Conservation (phyloP, 148 eudicot genomes). For the Agrostemma githago region DNA sequence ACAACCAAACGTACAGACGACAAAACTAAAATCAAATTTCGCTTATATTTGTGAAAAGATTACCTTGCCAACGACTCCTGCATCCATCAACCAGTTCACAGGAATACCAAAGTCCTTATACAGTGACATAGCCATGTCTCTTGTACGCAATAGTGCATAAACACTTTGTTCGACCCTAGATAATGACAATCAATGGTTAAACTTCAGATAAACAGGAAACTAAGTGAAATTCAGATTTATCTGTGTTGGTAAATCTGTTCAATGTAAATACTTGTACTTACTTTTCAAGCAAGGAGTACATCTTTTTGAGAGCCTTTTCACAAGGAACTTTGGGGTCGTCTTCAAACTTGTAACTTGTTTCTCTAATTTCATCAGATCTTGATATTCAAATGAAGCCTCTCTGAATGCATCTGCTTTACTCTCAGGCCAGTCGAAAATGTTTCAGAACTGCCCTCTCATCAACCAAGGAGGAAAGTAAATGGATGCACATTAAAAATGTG, state of each 20-base stretch:
- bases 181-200: constrained; percentile 7
- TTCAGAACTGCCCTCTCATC: constrained; percentile 97
- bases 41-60: constrained; percentile 15
- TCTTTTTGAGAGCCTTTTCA: constrained; percentile 82
- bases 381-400: constrained; percentile 95
- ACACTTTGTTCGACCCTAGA: constrained; percentile 91
- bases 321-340: constrained; percentile 83
- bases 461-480: constrained; percentile 6
- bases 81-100: constrained; percentile 76
- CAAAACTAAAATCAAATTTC: background rate
- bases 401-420: constrained; percentile 97
- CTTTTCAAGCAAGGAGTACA: constrained; percentile 97
- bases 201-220: background rate
- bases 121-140: constrained; percentile 92
- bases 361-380: constrained; percentile 80
- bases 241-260: too few species aligned
- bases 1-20: background rate
- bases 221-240: too few species aligned
- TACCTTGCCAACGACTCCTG: constrained; percentile 96
- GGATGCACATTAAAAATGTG: background rate
- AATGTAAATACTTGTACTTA: constrained; percentile 35
- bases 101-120: constrained; percentile 93
- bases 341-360: constrained; percentile 57
- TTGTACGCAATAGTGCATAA: constrained; percentile 82
- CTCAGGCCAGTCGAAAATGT: constrained; percentile 99